Conservation (phyloP, 495 filamentous ascomycete species). For the Staphylotrichum longicolle region DNA sequence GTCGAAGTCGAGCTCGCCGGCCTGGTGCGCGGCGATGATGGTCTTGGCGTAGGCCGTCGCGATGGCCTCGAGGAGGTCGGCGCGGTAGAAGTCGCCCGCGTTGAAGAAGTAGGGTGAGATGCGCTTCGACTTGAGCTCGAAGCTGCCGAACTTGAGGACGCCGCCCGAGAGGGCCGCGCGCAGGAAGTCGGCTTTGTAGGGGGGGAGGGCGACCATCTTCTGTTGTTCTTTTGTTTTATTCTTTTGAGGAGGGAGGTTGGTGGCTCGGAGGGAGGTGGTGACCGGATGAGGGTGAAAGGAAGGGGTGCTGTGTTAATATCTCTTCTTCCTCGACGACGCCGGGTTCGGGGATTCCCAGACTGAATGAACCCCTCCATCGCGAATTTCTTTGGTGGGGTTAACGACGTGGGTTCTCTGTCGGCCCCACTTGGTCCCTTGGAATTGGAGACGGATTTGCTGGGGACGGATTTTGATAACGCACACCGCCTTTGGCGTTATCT, state of each 20-base stretch:
- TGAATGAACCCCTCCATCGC: constrained; percentile 14
- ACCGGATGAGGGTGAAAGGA: background rate
- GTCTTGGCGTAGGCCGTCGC: constrained; percentile 76
- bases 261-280: background rate
- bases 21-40: constrained; percentile 47
- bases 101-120: constrained; percentile 99
- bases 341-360: background rate
- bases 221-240: background rate
- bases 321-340: background rate
- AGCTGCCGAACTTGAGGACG: constrained; percentile 85
- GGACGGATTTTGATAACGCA: constrained; percentile 10
- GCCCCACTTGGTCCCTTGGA: background rate
- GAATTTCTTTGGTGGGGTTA: constrained; percentile 17
- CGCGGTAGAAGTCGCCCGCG: constrained; percentile 79
- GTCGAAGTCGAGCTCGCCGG: constrained; percentile 55
- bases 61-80: constrained; percentile 68
- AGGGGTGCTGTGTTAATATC: background rate
- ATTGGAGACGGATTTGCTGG: no score
- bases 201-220: constrained; percentile 39
- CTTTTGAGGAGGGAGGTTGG: background rate
- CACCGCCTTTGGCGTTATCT: constrained; percentile 31
- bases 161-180: constrained; percentile 65
- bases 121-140: constrained; percentile 86
- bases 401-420: no score
- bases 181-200: constrained; percentile 66